phyloP scores from a whole-genome alignment of 192 early-diverging fungal genomes.

The Chytriomyces sp. region DNA sequence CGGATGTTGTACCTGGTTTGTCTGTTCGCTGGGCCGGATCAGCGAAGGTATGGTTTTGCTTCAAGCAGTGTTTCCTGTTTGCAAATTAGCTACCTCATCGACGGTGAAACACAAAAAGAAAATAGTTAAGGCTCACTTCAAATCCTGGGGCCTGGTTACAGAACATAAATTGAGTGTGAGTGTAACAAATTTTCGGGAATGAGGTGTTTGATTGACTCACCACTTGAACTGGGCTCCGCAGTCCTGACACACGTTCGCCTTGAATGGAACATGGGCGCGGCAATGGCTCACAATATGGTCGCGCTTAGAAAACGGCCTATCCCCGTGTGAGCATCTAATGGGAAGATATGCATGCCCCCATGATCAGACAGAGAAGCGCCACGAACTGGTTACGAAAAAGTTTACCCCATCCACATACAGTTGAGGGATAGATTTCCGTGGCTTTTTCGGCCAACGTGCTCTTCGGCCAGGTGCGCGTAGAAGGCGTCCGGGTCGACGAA shows the following conservation, averaged over 20 bases:
- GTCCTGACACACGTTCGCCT: slow-evolving; percentile 76
- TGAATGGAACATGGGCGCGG: slow-evolving; percentile 85
- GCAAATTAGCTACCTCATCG: background rate
- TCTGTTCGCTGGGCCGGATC: background rate
- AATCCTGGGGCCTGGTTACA: slow-evolving; percentile 23
- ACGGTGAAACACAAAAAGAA: background rate
- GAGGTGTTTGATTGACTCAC: background rate
- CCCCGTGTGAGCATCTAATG: slow-evolving; percentile 9
- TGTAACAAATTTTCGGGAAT: background rate
- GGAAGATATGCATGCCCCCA: no score
- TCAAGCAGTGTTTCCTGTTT: slow-evolving; percentile 4
- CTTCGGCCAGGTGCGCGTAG: slow-evolving; percentile 81
- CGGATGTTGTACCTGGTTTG: slow-evolving; percentile 3
- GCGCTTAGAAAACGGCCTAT: slow-evolving; percentile 18
- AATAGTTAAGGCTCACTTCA: slow-evolving; percentile 9
- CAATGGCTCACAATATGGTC: slow-evolving; percentile 46
- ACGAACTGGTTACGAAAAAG: no score
- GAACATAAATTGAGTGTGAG: background rate
- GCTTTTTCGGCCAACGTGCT: slow-evolving; percentile 89
- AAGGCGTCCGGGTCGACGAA: slow-evolving; percentile 68
- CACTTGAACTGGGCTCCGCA: slow-evolving; percentile 29
- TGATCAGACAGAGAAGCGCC: no score
- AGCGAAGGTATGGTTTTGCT: slow-evolving; percentile 12
- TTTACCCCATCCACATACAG: slow-evolving; percentile 57
- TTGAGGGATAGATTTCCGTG: slow-evolving; percentile 84